Percentiles rank a stretch among this genome's conserved stretches.
Evolutionary conservation across 306 rosid genomes (phyloP).

Genomic region (Vachellia pachyceras): DNA sequence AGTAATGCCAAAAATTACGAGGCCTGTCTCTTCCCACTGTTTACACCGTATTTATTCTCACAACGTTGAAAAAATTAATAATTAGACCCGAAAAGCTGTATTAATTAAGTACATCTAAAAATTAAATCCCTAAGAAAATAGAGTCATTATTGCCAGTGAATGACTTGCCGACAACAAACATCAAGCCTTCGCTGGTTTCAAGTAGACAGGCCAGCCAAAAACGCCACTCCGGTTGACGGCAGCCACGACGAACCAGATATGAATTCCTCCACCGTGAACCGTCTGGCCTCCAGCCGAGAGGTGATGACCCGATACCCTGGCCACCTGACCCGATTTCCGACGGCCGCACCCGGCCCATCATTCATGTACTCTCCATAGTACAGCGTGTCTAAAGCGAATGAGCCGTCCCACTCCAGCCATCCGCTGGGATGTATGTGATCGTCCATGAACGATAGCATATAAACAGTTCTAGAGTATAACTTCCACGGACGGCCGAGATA

Average conservation of each 20-base stretch:
- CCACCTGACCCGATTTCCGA: constrained; percentile 81
- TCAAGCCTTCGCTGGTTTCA: constrained; percentile 22
- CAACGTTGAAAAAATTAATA: constrained; percentile 16
- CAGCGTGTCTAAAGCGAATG: constrained; percentile 67
- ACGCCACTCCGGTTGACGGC: constrained; percentile 94
- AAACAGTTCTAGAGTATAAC: constrained; percentile 69
- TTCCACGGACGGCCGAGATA: constrained; percentile 97
- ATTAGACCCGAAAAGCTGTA: constrained; percentile 9
- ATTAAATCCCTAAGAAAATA: constrained; percentile 14
- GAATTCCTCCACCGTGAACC: constrained; percentile 74
- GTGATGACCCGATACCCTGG: constrained; percentile 86
- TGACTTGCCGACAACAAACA: not conserved
- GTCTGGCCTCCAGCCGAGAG: constrained; percentile 60
- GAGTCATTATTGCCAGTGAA: not conserved
- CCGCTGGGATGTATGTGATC: constrained; percentile 77
- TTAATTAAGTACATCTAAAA: constrained; percentile 20
- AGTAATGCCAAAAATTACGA: not conserved
- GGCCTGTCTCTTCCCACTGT: not conserved
- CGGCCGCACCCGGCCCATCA: constrained; percentile 76
- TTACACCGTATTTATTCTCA: constrained; percentile 17
- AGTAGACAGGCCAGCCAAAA: constrained; percentile 64
- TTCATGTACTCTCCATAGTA: constrained; percentile 96
- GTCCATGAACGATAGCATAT: constrained; percentile 65
- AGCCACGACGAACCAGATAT: constrained; percentile 87
- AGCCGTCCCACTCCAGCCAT: constrained; percentile 82